Evolutionary conservation across 768 basidiomycete genomes (phyloP), one percentile per base, ranked within the genome.

Genomic region (Paxillus ammoniavirescens): DNA sequence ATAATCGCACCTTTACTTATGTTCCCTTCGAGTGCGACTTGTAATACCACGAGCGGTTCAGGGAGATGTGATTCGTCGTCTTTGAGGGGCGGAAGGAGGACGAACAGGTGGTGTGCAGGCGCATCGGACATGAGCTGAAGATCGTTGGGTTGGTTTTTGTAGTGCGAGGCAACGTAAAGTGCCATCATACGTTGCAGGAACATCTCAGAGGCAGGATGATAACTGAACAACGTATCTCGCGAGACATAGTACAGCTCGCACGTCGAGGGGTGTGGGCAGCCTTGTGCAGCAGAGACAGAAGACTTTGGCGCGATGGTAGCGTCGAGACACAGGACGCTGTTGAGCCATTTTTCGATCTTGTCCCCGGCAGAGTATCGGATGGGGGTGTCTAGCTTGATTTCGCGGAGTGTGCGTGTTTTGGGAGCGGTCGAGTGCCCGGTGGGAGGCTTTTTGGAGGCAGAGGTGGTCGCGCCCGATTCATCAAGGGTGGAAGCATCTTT

Each of bases 151-250:
- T 95, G 92, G 71, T 98, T 99, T 73, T 99, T 99, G 77, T 99
- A 99, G 68, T 99, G 97, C 47, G 89, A 90, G 1, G 97, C 92
- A 48, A 98, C 96, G 70, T 98, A 99, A 2, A 98, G 79, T 15
- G 92, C 87, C 94, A 98, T 97, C 89, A 98, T 94, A 35, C 95
- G 84, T 72, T 99, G 97, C 28, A 99, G 80, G 77, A 99, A 99
- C 31, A 91, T 80, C 70, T 99, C 97, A n/a, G 89, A 91, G 8
- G 95, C 97, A 3, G 95, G 93, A 67, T 99, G 94, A 73, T 88
- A 98, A 60, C 90, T 93, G 79, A 99, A 99, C 30, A 98, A 77
- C 0, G 97, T 97, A 68, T 99, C 97, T 44, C 97, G 81, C 65
- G 89, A 90, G 62, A 99, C 93, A 69, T 94, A 92, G 80, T 89